Percentiles rank a stretch among this genome's conserved stretches.
phyloP scores from a whole-genome alignment of 2,329 filamentous ascomycete genomes.

The Aspergillus sp. region DNA sequence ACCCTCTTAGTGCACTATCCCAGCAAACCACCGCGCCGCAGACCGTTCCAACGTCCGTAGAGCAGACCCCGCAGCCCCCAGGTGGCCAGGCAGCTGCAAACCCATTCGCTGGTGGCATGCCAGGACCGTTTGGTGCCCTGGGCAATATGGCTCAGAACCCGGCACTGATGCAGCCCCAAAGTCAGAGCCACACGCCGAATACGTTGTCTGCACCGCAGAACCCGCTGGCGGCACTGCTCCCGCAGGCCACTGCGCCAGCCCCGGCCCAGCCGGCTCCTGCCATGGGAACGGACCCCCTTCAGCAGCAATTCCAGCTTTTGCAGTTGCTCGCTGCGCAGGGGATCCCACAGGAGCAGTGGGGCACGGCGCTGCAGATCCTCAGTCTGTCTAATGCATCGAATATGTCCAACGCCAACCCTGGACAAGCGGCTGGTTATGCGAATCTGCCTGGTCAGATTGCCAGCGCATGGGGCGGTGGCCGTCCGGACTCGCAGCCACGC shows the following conservation, averaged over 20 bases:
- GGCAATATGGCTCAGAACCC: conserved; percentile 31
- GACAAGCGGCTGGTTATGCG: conserved; percentile 24
- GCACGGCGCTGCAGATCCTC: conserved; percentile 45
- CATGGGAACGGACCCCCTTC: conserved; percentile 43
- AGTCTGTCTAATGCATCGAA: conserved; percentile 29
- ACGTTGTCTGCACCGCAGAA: conserved; percentile 32
- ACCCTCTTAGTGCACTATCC: conserved; percentile 42
- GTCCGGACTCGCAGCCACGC: conserved; percentile 34
- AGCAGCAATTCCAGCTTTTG: conserved; percentile 63
- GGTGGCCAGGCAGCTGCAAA: conserved; percentile 51
- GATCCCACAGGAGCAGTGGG: conserved; percentile 68
- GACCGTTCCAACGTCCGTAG: conserved; percentile 36
- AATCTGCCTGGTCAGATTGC: conserved; percentile 22
- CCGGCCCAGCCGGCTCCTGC: conserved; percentile 18
- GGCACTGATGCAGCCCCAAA: conserved; percentile 28
- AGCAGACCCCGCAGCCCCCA: conserved; percentile 32
- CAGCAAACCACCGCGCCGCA: conserved; percentile 35
- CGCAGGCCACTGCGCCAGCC: conserved; percentile 26
- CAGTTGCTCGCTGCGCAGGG: conserved; percentile 68
- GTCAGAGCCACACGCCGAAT: conserved; percentile 33
- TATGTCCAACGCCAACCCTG: conserved; percentile 26
- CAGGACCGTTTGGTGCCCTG: conserved; percentile 40
- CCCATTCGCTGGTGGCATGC: conserved; percentile 40
- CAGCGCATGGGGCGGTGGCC: conserved; percentile 28
- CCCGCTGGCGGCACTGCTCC: conserved; percentile 34